Evolutionary conservation across 345 rosid genomes (phyloP).

Genomic region (Abelmoschus esculentus): DNA sequence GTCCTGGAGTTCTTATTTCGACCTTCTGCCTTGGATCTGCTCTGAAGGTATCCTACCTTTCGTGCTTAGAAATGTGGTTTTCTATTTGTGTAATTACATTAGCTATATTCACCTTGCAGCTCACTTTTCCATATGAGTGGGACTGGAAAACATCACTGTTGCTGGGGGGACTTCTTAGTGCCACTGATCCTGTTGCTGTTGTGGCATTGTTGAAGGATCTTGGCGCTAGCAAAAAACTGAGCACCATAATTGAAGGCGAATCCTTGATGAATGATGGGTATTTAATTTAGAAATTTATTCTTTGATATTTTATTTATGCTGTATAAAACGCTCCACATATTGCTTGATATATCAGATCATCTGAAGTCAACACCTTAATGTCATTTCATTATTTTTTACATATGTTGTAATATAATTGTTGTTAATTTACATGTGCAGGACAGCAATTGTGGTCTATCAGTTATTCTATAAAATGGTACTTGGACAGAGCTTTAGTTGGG

Average conservation of each 20-base stretch:
- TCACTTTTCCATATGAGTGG: slow-evolving; percentile 83
- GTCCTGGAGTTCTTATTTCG: slow-evolving; percentile 89
- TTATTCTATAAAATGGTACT: slow-evolving; percentile 76
- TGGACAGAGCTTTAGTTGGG: slow-evolving; percentile 51
- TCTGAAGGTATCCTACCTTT: slow-evolving; percentile 50
- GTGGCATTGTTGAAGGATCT: slow-evolving; percentile 92
- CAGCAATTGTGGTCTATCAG: slow-evolving; percentile 93
- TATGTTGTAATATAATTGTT: slow-evolving; percentile 10
- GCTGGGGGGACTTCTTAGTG: slow-evolving; percentile 96
- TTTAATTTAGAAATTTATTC: neutral
- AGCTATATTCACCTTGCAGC: slow-evolving; percentile 34
- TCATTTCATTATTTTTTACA: slow-evolving; percentile 7
- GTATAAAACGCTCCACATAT: neutral
- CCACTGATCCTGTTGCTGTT: slow-evolving; percentile 98
- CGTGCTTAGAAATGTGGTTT: neutral
- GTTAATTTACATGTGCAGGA: slow-evolving; percentile 42
- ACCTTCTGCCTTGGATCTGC: slow-evolving; percentile 67
- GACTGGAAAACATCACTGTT: slow-evolving; percentile 85
- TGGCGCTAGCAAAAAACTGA: slow-evolving; percentile 95
- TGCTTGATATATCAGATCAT: neutral
- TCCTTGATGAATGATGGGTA: slow-evolving; percentile 99
- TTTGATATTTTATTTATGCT: neutral
- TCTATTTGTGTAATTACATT: neutral
- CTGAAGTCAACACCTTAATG: slow-evolving; percentile 4
- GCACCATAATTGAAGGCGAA: slow-evolving; percentile 93